Evolutionary conservation across 1,284 basidiomycete species (phyloP).

Genomic region (Anthracocystis panici-leucophaei): DNA sequence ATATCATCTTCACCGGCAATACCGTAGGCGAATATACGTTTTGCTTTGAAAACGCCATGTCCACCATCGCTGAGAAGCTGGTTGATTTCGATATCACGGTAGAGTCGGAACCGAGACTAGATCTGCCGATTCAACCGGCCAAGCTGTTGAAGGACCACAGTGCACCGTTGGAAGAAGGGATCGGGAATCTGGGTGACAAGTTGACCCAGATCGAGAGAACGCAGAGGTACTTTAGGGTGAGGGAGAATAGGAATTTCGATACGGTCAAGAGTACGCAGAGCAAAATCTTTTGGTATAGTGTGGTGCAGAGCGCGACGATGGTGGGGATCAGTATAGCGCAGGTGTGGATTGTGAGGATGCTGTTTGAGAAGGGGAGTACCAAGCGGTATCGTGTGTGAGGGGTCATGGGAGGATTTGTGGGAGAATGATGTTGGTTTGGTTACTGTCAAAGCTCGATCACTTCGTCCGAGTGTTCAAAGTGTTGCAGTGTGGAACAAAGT

Average conservation of each 20-base stretch:
- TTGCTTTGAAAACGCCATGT: slow-evolving; percentile 91
- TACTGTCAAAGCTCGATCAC: no score
- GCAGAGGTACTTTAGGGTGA: slow-evolving; percentile 66
- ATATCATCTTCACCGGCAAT: slow-evolving; percentile 96
- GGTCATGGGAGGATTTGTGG: no score
- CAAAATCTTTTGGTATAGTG: slow-evolving; percentile 65
- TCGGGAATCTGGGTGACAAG: slow-evolving; percentile 53
- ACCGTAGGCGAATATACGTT: slow-evolving; percentile 94
- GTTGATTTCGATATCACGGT: slow-evolving; percentile 70
- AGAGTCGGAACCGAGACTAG: slow-evolving; percentile 65
- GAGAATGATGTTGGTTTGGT: no score
- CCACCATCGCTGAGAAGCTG: slow-evolving; percentile 61
- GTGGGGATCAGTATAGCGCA: slow-evolving; percentile 62
- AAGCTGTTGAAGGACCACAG: slow-evolving; percentile 63
- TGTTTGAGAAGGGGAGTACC: slow-evolving; percentile 64
- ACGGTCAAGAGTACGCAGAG: slow-evolving; percentile 62
- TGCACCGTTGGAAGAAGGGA: slow-evolving; percentile 64
- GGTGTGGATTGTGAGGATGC: slow-evolving; percentile 61
- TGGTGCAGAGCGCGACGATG: slow-evolving; percentile 62
- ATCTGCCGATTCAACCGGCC: slow-evolving; percentile 58
- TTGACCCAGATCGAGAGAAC: slow-evolving; percentile 58
- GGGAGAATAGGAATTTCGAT: slow-evolving; percentile 66
- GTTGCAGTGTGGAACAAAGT: no score
- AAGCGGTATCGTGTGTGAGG: slow-evolving; percentile 63
- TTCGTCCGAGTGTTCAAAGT: no score